Base-by-base conservation (phyloP, 495 filamentous ascomycete species). In the Annulohypoxylon moriforme region DNA sequence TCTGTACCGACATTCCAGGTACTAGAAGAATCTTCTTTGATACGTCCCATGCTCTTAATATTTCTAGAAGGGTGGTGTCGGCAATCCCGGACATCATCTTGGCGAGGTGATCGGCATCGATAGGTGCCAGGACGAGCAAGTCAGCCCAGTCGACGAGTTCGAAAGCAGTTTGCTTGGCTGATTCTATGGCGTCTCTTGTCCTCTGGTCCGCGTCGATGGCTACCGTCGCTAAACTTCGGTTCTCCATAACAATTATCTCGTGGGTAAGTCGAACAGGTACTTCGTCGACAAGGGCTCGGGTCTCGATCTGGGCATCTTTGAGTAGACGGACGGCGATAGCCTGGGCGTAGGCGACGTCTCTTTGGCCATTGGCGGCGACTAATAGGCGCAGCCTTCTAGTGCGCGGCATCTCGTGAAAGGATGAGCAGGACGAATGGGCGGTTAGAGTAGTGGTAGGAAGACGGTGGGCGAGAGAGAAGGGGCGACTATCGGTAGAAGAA, bases 61-160 rank as follows among this genome's bases (percentile, higher is more conserved):
- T 87, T 40, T 92, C 88, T 38, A 94, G 81, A 3, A 94, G 84
- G 49, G 94, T 83, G 6, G 87, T 93, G 69, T 91, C 91, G 3
- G 91, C 89, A 40, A 93, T 85, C 31, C 93, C 93, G 33, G 89
- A 87, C 76, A 96, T 83, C 93, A 97, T 95, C 76, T 90, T 92
- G 14, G 91, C 92, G 60, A 97, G 79, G 44, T 88, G 88, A 77
- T 93, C 91, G 36, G 92, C 92, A 73, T 94, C 91, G 58, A 97
- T 89, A n/a, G 93, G 92, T 14, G 91, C 92, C 11, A 96, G 85
- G 22, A 96, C 85, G 16, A 96, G 83, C 76, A 97, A 81, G 79
- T 96, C 92, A n/a, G 93, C 92, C 93, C 93, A 97, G 72, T 92
- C 89, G 68, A 91, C 90, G 29, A 94, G 85, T 71, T 93, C 90